Evolutionary conservation across 805 yeast species (phyloP), one percentile per base, ranked within the genome.

Genomic region (Spathaspora gorwiae): DNA sequence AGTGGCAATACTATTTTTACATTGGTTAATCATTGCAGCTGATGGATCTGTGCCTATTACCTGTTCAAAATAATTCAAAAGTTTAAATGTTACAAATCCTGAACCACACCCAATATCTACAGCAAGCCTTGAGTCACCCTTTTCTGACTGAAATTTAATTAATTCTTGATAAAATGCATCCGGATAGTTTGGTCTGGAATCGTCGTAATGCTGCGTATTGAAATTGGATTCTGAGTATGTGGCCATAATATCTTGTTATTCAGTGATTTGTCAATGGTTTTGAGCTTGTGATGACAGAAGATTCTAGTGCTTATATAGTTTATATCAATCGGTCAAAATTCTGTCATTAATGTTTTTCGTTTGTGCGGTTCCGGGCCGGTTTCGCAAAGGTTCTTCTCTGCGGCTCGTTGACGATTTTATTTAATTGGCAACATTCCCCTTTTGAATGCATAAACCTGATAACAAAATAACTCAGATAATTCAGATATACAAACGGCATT

Each of bases 101-200:
- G 94, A 78, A 0, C 95, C 95, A 61, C 90, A 84, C 0, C 94
- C 95, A 4, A 84, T 65, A 63, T 89, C 96, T 10, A 87, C 58
- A 2, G 81, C 76, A 6, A 39, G 26, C 2, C 45, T 27, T 6
- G 24, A 29, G 6, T 44, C 37, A 11, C 45, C 32, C 14, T 33
- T 34, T 13, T 29, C 26, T 6, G 36, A 11, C 42, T 56, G 61
- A 43, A 51, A 56, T 12, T 45, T 40, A 26, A 55, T 43, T 19
- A 57, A 47, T 24, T 49, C 48, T 11, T 51, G 30, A 37, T 55
- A 55, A 34, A 57, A 56, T 9, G 38, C 51, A 4, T 53, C 55
- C 0, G 90, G 87, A 53, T 88, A 88, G 0, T 75, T 62, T 1
- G 96, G 96, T 41, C 96, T 66, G 47, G 79, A 79, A 31, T 64